Percentiles rank a stretch among this genome's conserved stretches.
These are phyloP conservation scores for Starmerella roubikii DNA, from an alignment of 805 yeast species.

Conservation along the genomic window DNA sequence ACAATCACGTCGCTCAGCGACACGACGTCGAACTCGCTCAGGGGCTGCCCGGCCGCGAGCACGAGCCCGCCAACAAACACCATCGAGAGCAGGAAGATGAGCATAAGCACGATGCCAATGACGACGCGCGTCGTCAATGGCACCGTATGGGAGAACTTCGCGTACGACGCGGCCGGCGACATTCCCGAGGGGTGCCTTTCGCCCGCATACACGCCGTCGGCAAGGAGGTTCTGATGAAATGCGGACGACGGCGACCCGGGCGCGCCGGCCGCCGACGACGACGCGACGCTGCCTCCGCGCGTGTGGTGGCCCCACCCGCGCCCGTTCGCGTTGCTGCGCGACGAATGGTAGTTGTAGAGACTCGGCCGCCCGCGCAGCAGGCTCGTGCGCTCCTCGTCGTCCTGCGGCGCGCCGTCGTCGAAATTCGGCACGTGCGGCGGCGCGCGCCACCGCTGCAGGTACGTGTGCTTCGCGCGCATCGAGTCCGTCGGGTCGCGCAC, in stretches of 20 bases:
- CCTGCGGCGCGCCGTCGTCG: too few species aligned
- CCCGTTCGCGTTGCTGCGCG: constrained; percentile 4
- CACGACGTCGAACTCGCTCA: constrained; percentile 48
- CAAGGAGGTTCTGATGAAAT: too few species aligned
- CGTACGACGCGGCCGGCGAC: not conserved
- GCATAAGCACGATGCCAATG: constrained; percentile 13
- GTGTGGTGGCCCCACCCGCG: constrained; percentile 5
- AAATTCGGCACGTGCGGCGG: too few species aligned
- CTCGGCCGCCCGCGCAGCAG: constrained; percentile 10
- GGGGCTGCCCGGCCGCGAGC: constrained; percentile 73
- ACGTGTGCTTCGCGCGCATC: constrained; percentile 20
- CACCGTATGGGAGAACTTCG: not conserved
- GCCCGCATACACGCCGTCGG: too few species aligned
- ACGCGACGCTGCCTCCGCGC: too few species aligned
- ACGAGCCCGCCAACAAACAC: constrained; percentile 78
- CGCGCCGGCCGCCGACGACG: too few species aligned
- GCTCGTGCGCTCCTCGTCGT: constrained; percentile 10
- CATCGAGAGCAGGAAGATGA: constrained; percentile 25
- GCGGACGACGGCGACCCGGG: too few species aligned
- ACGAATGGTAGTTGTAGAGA: constrained; percentile 10
- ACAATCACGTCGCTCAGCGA: constrained; percentile 60
- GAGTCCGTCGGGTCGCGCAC: constrained; percentile 14
- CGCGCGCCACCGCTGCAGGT: constrained; percentile 21
- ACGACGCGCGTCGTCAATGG: constrained; percentile 6
- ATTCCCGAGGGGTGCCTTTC: too few species aligned